Evolutionary conservation across 805 yeast species (phyloP).

Genomic region (Danielia reshetovae): DNA sequence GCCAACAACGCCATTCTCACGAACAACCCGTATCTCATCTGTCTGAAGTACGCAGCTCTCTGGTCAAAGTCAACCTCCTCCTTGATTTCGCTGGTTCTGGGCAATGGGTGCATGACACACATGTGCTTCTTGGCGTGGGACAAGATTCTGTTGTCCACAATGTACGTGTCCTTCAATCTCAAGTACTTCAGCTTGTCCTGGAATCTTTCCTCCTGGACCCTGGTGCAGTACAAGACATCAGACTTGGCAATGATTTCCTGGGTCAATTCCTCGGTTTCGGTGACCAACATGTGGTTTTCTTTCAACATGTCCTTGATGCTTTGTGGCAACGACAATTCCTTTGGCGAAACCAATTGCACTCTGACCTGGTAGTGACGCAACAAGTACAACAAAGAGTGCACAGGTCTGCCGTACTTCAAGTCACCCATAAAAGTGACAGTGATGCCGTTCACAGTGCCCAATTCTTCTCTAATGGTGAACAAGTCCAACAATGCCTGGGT

Average conservation of each 20-base stretch:
- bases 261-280: constrained; percentile 74
- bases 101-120: constrained; percentile 99
- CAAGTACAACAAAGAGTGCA: constrained; percentile 89
- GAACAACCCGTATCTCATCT: constrained; percentile 96
- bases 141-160: constrained; percentile 88
- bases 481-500: constrained; percentile 96
- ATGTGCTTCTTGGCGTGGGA: constrained; percentile 94
- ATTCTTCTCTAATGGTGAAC: constrained; percentile 97
- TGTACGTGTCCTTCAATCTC: constrained; percentile 84
- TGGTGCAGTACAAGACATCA: constrained; percentile 95
- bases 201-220: constrained; percentile 97
- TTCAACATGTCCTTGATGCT: constrained; percentile 63
- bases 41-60: constrained; percentile 99
- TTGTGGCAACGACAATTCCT: constrained; percentile 79
- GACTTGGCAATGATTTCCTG: constrained; percentile 83
- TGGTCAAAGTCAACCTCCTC: constrained; percentile 99
- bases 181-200: constrained; percentile 70
- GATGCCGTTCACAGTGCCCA: constrained; percentile 97
- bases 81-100: constrained; percentile 92
- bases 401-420: constrained; percentile 96
- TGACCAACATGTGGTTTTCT: constrained; percentile 62
- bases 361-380: constrained; percentile 90
- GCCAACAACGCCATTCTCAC: constrained; percentile 99
- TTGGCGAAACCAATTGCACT: constrained; percentile 87
- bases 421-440: constrained; percentile 99